These are phyloP conservation scores for Stephania japonica DNA, from an alignment of 164 flowering plant species.

Conservation along the genomic window DNA sequence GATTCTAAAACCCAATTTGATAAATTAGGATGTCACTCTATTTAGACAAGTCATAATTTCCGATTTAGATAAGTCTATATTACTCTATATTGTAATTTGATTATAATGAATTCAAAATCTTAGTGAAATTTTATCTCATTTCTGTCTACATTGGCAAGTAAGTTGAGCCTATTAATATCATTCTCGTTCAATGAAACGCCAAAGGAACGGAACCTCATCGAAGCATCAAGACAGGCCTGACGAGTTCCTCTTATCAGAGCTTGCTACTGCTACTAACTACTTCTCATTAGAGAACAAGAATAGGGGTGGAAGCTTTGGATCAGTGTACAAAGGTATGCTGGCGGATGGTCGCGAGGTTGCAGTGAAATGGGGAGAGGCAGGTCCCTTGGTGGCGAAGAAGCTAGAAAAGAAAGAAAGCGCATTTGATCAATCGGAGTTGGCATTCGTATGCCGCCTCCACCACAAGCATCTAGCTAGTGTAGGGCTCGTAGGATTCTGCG, in stretches of 20 bases:
- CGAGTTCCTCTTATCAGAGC: slow-evolving; percentile 63
- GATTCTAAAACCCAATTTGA: too few relatives aligned
- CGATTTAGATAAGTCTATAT: too few relatives aligned
- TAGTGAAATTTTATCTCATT: too few relatives aligned
- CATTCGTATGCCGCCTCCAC: slow-evolving; percentile 81
- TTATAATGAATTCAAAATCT: too few relatives aligned
- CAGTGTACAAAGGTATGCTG: slow-evolving; percentile 66
- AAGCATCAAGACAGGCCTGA: slow-evolving; percentile 72
- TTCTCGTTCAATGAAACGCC: slow-evolving; percentile 70
- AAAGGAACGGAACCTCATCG: slow-evolving; percentile 89
- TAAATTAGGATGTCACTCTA: too few relatives aligned
- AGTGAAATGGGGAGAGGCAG: slow-evolving; percentile 69
- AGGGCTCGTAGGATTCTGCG: slow-evolving; percentile 79
- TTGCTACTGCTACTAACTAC: slow-evolving; percentile 59
- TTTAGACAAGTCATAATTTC: too few relatives aligned
- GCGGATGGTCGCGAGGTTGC: slow-evolving; percentile 82
- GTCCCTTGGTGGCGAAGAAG: slow-evolving; percentile 38
- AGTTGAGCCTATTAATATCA: too few relatives aligned
- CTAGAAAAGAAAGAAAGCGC: slow-evolving; percentile 85
- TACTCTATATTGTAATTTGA: too few relatives aligned
- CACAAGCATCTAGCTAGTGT: slow-evolving; percentile 96
- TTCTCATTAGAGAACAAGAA: slow-evolving; percentile 74
- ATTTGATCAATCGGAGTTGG: slow-evolving; percentile 77
- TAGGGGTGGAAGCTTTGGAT: slow-evolving; percentile 90
- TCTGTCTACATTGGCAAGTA: too few relatives aligned